Evolutionary conservation across 2,329 filamentous ascomycete genomes (phyloP).

Genomic region (Aspergillus floridensis): DNA sequence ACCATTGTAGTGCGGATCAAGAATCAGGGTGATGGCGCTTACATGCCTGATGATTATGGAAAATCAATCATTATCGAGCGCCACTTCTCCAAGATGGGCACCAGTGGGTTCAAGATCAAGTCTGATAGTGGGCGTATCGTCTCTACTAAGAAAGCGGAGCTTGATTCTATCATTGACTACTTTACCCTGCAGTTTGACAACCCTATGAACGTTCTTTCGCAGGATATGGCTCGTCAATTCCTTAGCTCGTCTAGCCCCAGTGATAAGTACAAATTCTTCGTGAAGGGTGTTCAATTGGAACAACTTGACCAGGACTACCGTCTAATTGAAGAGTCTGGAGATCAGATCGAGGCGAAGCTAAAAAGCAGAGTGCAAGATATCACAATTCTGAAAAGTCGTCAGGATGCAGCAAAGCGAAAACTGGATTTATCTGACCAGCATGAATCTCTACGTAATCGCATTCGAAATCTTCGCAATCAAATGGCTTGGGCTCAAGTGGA

Average conservation of each 20-base stretch:
- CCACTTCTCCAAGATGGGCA: constrained; percentile 72
- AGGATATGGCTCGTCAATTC: constrained; percentile 92
- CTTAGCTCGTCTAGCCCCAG: constrained; percentile 76
- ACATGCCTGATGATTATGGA: constrained; percentile 77
- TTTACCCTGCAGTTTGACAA: constrained; percentile 95
- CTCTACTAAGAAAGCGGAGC: constrained; percentile 78
- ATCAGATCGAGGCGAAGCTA: constrained; percentile 67
- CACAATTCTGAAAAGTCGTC: constrained; percentile 56
- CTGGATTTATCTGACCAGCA: constrained; percentile 66
- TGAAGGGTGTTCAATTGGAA: constrained; percentile 90
- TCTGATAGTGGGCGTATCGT: constrained; percentile 66
- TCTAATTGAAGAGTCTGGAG: constrained; percentile 73
- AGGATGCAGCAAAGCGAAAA: constrained; percentile 62
- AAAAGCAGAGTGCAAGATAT: constrained; percentile 62
- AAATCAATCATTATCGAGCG: constrained; percentile 87
- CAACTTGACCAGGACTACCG: constrained; percentile 89
- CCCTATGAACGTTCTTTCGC: constrained; percentile 90
- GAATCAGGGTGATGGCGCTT: constrained; percentile 82
- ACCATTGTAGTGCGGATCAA: constrained; percentile 82
- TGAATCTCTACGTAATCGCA: constrained; percentile 60
- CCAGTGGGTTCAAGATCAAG: constrained; percentile 85
- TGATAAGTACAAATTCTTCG: constrained; percentile 95
- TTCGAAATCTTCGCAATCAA: constrained; percentile 61
- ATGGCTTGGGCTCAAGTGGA: constrained; percentile 85
- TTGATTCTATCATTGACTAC: constrained; percentile 91